Percentiles rank a stretch among this genome's conserved stretches.
Conservation (phyloP, 139 green algal genomes). For the Desmodesmus armatus region DNA sequence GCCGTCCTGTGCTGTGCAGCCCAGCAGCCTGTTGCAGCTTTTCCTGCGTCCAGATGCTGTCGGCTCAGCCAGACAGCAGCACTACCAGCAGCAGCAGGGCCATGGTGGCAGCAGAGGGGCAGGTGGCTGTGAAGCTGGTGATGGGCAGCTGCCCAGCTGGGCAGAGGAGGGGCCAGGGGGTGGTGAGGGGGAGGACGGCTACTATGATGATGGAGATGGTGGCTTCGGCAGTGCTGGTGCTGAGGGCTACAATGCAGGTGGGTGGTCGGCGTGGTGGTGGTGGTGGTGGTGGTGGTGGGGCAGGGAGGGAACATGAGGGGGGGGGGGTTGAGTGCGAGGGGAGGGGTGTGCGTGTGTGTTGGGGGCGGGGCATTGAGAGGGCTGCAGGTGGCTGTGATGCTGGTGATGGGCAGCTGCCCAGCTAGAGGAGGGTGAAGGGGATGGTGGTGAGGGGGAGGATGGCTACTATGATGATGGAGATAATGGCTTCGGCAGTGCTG, state of each 20-base stretch:
- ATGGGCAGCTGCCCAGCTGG: background rate
- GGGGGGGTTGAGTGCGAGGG: too few species aligned
- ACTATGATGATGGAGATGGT: background rate
- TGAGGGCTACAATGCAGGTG: conserved; percentile 41
- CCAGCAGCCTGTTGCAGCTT: conserved; percentile 31
- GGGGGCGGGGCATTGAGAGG: too few species aligned
- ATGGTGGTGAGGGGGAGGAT: background rate
- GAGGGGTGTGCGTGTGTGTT: too few species aligned
- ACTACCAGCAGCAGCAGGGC: conserved; percentile 15
- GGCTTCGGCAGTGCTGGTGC: conserved; percentile 11
- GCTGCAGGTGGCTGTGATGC: background rate
- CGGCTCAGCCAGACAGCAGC: background rate
- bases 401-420: background rate
- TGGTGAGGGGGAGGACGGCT: background rate
- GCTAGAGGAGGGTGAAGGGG: background rate
- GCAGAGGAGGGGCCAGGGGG: background rate
- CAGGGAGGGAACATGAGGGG: too few species aligned
- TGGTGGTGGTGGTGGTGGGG: background rate
- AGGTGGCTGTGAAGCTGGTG: background rate
- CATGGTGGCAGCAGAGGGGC: too few species aligned
- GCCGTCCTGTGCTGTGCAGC: background rate
- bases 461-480: conserved; percentile 3
- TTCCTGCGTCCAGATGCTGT: conserved; percentile 55
- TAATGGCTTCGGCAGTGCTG: background rate
- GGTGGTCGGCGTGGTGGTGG: background rate